These are phyloP conservation scores for Aspergillus sp. DNA, from an alignment of 2,329 filamentous ascomycete genomes.

Conservation along the genomic window DNA sequence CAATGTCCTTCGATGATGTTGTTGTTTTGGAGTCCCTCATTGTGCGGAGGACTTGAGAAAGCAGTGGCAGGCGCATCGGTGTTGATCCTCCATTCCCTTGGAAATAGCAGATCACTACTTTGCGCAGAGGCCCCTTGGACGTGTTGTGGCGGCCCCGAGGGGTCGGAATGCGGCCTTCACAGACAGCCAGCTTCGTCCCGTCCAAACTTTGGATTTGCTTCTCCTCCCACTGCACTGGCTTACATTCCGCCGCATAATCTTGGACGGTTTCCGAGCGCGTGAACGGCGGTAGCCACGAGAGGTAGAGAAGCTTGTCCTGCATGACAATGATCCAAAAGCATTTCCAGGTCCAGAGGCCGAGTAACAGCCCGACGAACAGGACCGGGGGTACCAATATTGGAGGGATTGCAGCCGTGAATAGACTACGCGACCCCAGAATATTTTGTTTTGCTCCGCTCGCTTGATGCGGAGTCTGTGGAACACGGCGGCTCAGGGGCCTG, in stretches of 20 bases:
- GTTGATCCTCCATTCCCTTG: constrained; percentile 34
- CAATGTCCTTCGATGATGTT: background rate
- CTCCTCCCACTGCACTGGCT: constrained; percentile 66
- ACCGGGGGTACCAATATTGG: constrained; percentile 60
- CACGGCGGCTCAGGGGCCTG: background rate
- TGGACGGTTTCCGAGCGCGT: constrained; percentile 64
- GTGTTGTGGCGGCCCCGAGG: constrained; percentile 17
- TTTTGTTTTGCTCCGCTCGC: background rate
- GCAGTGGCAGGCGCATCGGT: constrained; percentile 35
- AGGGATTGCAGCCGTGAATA: constrained; percentile 33
- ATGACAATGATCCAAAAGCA: constrained; percentile 73
- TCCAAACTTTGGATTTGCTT: constrained; percentile 39
- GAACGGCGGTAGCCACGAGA: constrained; percentile 71
- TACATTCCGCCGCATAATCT: constrained; percentile 60
- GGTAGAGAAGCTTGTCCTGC: constrained; percentile 81
- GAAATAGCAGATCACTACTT: constrained; percentile 31
- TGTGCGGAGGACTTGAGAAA: constrained; percentile 45
- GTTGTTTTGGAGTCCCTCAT: constrained; percentile 8
- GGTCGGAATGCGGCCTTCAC: constrained; percentile 63
- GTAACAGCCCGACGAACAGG: constrained; percentile 63
- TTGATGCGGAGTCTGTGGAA: background rate
- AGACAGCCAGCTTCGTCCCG: constrained; percentile 53
- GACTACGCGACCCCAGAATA: constrained; percentile 8
- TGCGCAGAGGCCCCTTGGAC: constrained; percentile 2
- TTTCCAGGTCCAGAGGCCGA: constrained; percentile 62